Evolutionary conservation across 2,329 filamentous ascomycete genomes (phyloP).

Genomic region (Dactylella cylindrospora): DNA sequence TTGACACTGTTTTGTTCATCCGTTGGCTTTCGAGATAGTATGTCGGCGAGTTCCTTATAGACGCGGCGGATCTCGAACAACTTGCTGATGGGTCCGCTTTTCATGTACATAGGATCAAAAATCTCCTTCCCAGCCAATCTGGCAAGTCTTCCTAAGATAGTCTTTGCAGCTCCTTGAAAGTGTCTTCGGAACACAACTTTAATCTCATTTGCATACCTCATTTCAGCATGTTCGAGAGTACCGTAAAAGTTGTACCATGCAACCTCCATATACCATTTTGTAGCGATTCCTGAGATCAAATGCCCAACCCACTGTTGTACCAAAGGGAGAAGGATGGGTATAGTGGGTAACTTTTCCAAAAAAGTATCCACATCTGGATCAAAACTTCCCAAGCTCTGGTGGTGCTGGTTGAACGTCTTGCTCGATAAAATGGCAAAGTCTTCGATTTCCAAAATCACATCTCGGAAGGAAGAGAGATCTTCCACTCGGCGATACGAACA

Average conservation of each 20-base stretch:
- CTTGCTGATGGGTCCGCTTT: background rate
- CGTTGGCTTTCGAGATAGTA: background rate
- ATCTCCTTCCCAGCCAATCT: conserved; percentile 4
- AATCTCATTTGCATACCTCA: background rate
- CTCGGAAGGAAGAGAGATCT: background rate
- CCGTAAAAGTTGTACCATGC: conserved; percentile 25
- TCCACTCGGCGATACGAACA: background rate
- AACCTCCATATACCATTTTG: conserved; percentile 20
- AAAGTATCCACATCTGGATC: background rate
- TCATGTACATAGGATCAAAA: conserved; percentile 11
- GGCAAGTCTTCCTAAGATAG: background rate
- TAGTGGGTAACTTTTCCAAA: conserved; percentile 7
- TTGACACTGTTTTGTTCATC: background rate
- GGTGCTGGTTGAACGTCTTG: too few relatives aligned
- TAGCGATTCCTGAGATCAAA: conserved; percentile 15
- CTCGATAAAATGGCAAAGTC: conserved; percentile 2
- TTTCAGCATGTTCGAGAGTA: background rate
- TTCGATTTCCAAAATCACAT: conserved; percentile 13
- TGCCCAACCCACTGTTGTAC: conserved; percentile 11
- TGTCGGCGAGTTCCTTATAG: conserved; percentile 3
- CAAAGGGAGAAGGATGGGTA: conserved; percentile 5
- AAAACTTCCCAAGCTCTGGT: conserved; percentile 3
- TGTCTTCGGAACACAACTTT: conserved; percentile 2
- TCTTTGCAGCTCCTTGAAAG: conserved; percentile 5
- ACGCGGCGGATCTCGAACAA: conserved; percentile 21